These are phyloP conservation scores for Chiua virens DNA, from an alignment of 768 basidiomycete species.

Conservation along the genomic window DNA sequence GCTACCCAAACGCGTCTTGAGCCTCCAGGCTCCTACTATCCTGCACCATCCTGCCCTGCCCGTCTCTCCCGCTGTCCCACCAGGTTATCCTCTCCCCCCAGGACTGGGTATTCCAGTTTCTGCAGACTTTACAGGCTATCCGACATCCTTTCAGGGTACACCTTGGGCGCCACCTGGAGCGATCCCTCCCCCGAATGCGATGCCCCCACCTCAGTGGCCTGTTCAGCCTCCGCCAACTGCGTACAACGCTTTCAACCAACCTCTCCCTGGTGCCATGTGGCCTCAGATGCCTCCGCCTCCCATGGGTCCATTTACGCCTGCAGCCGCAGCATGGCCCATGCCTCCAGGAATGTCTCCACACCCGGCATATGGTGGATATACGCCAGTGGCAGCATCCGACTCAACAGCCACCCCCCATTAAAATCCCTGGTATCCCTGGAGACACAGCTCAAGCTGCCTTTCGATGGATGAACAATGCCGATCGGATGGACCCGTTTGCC, in stretches of 20 bases:
- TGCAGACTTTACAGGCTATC: conserved; percentile 35
- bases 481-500: conserved; percentile 36
- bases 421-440: conserved; percentile 18
- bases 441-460: conserved; percentile 29
- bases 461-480: conserved; percentile 30
- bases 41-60: conserved; percentile 32
- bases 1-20: conserved; percentile 22
- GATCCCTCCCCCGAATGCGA: conserved; percentile 23
- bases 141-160: conserved; percentile 21
- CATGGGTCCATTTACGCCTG: conserved; percentile 25
- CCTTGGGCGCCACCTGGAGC: conserved; percentile 26
- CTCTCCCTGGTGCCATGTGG: conserved; percentile 29
- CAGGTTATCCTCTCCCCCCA: conserved; percentile 8
- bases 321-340: conserved; percentile 27
- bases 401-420: conserved; percentile 23
- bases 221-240: conserved; percentile 19
- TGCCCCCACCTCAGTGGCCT: conserved; percentile 17
- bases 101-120: conserved; percentile 15
- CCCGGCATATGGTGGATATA: conserved; percentile 20
- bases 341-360: conserved; percentile 25
- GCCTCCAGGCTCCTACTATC: conserved; percentile 32
- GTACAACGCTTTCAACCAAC: conserved; percentile 32
- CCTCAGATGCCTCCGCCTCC: conserved; percentile 11
- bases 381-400: conserved; percentile 30
- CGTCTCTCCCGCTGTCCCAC: conserved; percentile 14